Percentiles rank a stretch among this genome's conserved stretches.
These are phyloP conservation scores for Trametes sanguinea DNA, from an alignment of 768 basidiomycete genomes.

Conservation along the genomic window DNA sequence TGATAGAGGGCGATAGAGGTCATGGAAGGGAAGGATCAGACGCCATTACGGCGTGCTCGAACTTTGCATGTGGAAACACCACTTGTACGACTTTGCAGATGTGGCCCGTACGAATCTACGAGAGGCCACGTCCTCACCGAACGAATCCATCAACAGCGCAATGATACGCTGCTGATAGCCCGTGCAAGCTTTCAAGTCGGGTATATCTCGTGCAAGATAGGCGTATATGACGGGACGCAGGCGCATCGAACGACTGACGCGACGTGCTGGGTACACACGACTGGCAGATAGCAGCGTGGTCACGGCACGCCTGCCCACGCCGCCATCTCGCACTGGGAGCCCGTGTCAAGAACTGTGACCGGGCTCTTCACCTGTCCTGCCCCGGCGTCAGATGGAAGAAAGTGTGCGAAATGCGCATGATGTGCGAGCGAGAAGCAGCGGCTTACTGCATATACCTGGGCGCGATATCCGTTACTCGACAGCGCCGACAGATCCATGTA, in stretches of 20 bases:
- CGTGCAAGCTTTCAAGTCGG: neutral
- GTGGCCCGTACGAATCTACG: neutral
- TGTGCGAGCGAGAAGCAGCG: conserved; percentile 8
- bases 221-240: neutral
- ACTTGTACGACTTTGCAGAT: neutral
- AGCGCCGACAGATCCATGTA: conserved; percentile 10
- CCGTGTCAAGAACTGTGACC: neutral
- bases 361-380: neutral
- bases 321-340: neutral
- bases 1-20: conserved; percentile 5
- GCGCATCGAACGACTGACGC: neutral
- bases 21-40: conserved; percentile 6
- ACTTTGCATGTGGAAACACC: neutral
- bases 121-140: too few relatives aligned
- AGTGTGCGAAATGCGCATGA: neutral
- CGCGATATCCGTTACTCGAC: conserved; percentile 4
- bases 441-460: neutral
- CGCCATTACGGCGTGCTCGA: conserved; percentile 15
- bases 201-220: neutral
- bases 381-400: conserved; percentile 4
- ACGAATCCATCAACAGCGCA: too few relatives aligned
- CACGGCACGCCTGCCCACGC: conserved; percentile 2
- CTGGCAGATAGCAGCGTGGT: conserved; percentile 1
- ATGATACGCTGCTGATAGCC: neutral
- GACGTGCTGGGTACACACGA: neutral